These are phyloP conservation scores for Syzygium malaccense DNA, from an alignment of 441 rosid genomes.

Conservation along the genomic window DNA sequence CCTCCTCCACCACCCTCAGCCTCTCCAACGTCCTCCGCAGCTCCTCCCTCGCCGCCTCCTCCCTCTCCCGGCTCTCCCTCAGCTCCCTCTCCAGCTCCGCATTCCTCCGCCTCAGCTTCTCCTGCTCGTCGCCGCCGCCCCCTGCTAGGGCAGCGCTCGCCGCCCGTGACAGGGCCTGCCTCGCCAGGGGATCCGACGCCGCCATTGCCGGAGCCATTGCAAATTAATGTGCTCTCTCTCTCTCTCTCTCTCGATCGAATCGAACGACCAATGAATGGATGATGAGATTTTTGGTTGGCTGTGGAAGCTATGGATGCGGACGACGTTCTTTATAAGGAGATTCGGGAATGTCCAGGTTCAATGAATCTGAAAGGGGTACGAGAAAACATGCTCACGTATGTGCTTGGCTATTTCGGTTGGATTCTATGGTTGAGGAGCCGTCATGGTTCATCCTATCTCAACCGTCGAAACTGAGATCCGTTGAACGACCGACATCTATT, in stretches of 20 bases:
- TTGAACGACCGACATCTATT: neutral
- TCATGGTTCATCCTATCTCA: neutral
- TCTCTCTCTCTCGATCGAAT: neutral
- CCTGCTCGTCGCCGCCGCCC: neutral
- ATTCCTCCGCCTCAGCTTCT: conserved; percentile 7
- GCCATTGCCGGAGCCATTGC: conserved; percentile 2
- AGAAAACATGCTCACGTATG: neutral
- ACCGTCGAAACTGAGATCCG: neutral
- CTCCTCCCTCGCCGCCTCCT: conserved; percentile 13
- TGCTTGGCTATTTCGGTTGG: neutral
- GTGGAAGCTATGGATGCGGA: neutral
- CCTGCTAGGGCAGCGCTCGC: neutral
- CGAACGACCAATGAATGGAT: neutral
- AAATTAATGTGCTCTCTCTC: neutral
- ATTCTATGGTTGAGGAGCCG: neutral
- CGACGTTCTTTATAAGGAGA: neutral
- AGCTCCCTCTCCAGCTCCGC: conserved; percentile 18
- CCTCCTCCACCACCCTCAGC: conserved; percentile 14
- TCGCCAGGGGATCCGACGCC: neutral
- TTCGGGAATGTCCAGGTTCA: conserved; percentile 2
- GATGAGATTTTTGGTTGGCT: neutral
- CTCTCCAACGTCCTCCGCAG: conserved; percentile 1
- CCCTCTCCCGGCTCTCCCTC: conserved; percentile 12
- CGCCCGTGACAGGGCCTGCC: neutral
- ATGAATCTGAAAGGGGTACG: neutral